Percentiles rank a stretch among this genome's conserved stretches.
phyloP scores from a whole-genome alignment of 371 early-diverging fungal species.

The Mortierella sp. region DNA sequence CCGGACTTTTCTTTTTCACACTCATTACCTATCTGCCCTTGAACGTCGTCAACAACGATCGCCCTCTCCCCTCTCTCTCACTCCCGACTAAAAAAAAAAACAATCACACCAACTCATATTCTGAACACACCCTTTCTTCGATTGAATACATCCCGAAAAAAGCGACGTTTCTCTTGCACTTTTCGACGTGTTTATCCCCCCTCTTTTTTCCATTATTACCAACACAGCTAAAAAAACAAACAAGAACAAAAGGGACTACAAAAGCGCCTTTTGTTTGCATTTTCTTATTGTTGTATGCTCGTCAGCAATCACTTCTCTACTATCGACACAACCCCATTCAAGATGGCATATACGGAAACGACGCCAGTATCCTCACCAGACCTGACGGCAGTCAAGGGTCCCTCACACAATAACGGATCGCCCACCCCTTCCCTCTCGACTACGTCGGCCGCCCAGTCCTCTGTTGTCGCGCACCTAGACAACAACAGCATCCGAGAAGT shows the following conservation, averaged over 20 bases:
- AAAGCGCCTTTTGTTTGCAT: neutral
- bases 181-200: too few species aligned
- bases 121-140: too few species aligned
- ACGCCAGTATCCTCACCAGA: conserved; percentile 3
- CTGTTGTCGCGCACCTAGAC: conserved; percentile 15
- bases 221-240: neutral
- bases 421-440: conserved; percentile 15
- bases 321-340: neutral
- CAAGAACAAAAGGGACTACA: too few species aligned
- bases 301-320: neutral
- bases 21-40: neutral
- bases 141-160: too few species aligned
- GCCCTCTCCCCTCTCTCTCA: neutral
- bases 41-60: neutral
- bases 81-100: neutral
- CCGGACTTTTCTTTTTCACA: neutral
- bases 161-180: too few species aligned
- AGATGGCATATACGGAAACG: conserved; percentile 7
- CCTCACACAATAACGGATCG: neutral
- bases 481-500: neutral
- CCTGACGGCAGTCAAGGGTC: neutral
- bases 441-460: neutral
- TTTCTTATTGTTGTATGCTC: neutral
- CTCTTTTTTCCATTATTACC: too few species aligned
- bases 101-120: too few species aligned